phyloP scores from a whole-genome alignment of 805 yeast genomes.

The Vanderwaltozyma polyspora region DNA sequence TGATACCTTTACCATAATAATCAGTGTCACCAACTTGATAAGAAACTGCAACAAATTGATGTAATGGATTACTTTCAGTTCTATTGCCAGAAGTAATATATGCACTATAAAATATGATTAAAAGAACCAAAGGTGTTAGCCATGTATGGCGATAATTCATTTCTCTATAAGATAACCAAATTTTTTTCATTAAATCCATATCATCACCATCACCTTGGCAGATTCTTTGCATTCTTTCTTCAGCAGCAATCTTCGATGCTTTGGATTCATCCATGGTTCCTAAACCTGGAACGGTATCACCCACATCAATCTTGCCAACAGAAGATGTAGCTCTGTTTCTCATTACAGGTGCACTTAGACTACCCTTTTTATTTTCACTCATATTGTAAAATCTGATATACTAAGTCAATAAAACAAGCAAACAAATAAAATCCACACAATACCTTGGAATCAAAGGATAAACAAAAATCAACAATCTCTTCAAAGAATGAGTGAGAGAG shows the following conservation, averaged over 20 bases:
- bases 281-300: slow-evolving; percentile 56
- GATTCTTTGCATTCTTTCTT: slow-evolving; percentile 6
- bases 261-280: slow-evolving; percentile 49
- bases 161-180: slow-evolving; percentile 44
- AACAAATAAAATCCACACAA: no score
- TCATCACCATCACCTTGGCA: slow-evolving; percentile 28
- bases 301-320: slow-evolving; percentile 58
- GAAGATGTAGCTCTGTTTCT: slow-evolving; percentile 44
- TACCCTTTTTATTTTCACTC: not conserved
- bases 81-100: slow-evolving; percentile 42
- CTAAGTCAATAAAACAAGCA: no score
- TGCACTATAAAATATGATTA: slow-evolving; percentile 29
- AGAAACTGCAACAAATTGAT: slow-evolving; percentile 46
- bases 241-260: slow-evolving; percentile 31
- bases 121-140: slow-evolving; percentile 45
- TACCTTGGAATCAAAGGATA: not conserved
- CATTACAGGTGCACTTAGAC: not conserved
- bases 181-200: slow-evolving; percentile 37
- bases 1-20: slow-evolving; percentile 67
- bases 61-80: slow-evolving; percentile 44
- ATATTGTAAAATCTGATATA: not conserved
- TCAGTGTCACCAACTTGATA: slow-evolving; percentile 47
- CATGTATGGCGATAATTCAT: slow-evolving; percentile 45
- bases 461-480: no score
- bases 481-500: no score